Evolutionary conservation across 257 asterid species (phyloP), one percentile per base, ranked within the genome.

Genomic region (Solanum piurae): DNA sequence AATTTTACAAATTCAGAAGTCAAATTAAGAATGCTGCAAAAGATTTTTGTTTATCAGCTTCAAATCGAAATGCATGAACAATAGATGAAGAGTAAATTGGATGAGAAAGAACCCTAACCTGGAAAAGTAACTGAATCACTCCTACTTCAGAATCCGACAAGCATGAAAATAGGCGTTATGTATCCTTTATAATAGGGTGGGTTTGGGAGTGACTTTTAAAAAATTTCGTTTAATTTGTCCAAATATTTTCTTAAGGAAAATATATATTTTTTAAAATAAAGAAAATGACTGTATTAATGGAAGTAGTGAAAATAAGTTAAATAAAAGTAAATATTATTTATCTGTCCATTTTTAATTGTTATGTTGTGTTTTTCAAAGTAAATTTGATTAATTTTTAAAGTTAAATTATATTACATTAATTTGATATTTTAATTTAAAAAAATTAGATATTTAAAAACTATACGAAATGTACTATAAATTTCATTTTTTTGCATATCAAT

Each of bases 71-170:
- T 49, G 86, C 85, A 79, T 79, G 64, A 79, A 79, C 9, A 44
- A 80, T 8, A 18, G 1, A 49, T 44, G 66, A 20, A 42, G 58
- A 76, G 46, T 38, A 76, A 42, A 77, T 79, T 25, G 29, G 40
- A 46, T 49, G 42, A 82, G 29, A 82, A 10, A 31, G 71, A 82
- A 31, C 44, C 69, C 86, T 82, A 82, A 82, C 86, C 86, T 49
- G 71, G 23, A 49, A 49, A 82, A 49, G 12, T 11, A 52, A 21
- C 16, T 82, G 86, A 82, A 31, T 49, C 69, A 82, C 31, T 29
- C 86, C 12, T 49, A 31, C 6, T 31, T 82, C 86, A 82, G 31
- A 31, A 49, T 49, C 69, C 31, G 49, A 49, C 7, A 49, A 82
- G 44, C 44, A 31, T 82, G 71, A 40, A 49, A 80, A 82, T 29